Evolutionary conservation across 306 rosid species (phyloP), one percentile per base, ranked within the genome.

Genomic region (Pyrus betulifolia): DNA sequence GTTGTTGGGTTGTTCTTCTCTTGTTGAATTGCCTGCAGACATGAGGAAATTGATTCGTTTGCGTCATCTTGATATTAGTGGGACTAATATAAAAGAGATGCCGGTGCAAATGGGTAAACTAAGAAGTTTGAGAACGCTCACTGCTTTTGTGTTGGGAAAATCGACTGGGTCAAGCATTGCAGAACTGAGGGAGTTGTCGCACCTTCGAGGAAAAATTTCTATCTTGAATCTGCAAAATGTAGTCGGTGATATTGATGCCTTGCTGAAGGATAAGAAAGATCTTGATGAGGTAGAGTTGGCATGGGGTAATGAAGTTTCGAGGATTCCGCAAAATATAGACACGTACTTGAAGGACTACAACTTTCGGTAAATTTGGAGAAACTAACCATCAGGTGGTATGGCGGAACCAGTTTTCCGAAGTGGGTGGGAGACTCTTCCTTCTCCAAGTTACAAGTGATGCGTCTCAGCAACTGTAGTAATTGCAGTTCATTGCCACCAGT

Each of bases 311-410:
- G 9, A 9, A 7, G 18, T 19, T 3, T n/a, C 0, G n/a, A 31
- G 3, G 23, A 25, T 49, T 51, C 72, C 0, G 4, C 0, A 44
- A 25, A 81, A 11, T 25, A 22, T 19, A 6, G 61, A 72, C n/a
- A 0, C 3, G 3, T 77, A 25, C 82, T 77, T 1, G 19, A 31
- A 0, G 17, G 27, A 0, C 59, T 77, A 2, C 72, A 77, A 30
- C 85, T 69, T 30, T 78, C 69, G 11, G 55, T 71, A 35, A 63
- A 49, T 70, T 51, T 82, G 38, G 54, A n/a, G 72, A 8, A 59
- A 11, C 11, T 75, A 5, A 9, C 11, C 11, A 54, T 76, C 17
- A 0, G 3, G 3, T 42, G 15, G 1, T 79, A 71, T 23, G 49
- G 64, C 2, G 64, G 77, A 17, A 18, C 3, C 0, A 3, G 42